phyloP scores from a whole-genome alignment of 176 grass and related monocot genomes.

The Oryza nivara region DNA sequence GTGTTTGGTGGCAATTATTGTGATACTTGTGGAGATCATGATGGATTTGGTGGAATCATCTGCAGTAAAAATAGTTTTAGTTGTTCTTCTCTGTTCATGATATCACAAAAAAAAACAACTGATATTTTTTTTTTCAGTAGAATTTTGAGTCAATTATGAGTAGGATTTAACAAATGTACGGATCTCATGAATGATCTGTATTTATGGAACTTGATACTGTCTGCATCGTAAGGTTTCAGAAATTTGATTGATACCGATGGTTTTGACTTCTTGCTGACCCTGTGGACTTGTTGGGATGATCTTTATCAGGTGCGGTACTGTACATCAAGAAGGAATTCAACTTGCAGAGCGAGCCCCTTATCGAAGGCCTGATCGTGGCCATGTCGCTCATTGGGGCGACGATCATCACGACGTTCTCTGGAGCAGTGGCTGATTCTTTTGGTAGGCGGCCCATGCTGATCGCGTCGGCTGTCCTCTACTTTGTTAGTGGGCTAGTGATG shows the following conservation, averaged over 20 bases:
- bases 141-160: constrained; percentile 10
- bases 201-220: not conserved
- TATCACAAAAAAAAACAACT: not conserved
- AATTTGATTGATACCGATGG: constrained; percentile 19
- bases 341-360: constrained; percentile 69
- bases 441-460: constrained; percentile 92
- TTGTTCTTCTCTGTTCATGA: not conserved
- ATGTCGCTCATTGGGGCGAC: constrained; percentile 92
- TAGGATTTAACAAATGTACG: not conserved
- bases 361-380: constrained; percentile 94
- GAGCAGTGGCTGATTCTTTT: constrained; percentile 64
- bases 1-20: constrained; percentile 59
- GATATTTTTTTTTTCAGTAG: not conserved
- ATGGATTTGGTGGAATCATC: constrained; percentile 36
- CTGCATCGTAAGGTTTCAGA: constrained; percentile 5
- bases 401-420: constrained; percentile 75
- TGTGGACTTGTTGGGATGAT: constrained; percentile 37
- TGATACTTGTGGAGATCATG: constrained; percentile 50
- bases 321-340: constrained; percentile 96
- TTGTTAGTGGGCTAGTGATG: constrained; percentile 80
- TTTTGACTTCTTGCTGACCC: constrained; percentile 42
- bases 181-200: not conserved
- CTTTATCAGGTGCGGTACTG: constrained; percentile 68
- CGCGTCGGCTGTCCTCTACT: constrained; percentile 79
- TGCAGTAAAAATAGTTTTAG: constrained; percentile 21